Conservation (phyloP, 2,329 filamentous ascomycete genomes). For the Leptodontidium sp. region DNA sequence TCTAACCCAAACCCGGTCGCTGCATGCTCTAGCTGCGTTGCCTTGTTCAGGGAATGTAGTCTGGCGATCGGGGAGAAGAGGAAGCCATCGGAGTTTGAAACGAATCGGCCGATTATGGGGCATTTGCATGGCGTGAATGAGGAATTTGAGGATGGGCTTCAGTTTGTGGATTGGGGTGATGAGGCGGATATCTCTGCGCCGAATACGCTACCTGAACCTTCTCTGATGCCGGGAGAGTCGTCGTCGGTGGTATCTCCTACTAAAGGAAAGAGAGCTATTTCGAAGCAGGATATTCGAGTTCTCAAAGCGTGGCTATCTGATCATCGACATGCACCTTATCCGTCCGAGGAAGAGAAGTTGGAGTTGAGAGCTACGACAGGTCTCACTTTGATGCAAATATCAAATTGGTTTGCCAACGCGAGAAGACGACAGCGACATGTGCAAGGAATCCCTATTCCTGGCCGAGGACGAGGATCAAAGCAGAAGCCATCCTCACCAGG, state of each 20-base stretch:
- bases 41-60: conserved; percentile 16
- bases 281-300: conserved; percentile 19
- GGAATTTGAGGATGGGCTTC: conserved; percentile 14
- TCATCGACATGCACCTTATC: conserved; percentile 18
- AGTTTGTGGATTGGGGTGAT: conserved; percentile 16
- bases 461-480: conserved; percentile 10
- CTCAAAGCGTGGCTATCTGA: conserved; percentile 17
- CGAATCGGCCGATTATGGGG: conserved; percentile 11
- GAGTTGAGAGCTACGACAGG: conserved; percentile 6
- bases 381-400: conserved; percentile 18
- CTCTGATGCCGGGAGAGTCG: neutral
- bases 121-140: conserved; percentile 20
- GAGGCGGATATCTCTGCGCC: conserved; percentile 15
- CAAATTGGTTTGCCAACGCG: conserved; percentile 18
- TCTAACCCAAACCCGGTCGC: conserved; percentile 14
- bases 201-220: neutral
- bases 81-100: conserved; percentile 20
- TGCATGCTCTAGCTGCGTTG: conserved; percentile 19
- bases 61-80: conserved; percentile 16
- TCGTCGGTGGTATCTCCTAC: neutral
- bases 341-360: conserved; percentile 12
- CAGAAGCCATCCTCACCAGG: neutral
- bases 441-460: conserved; percentile 11
- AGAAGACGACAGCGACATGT: conserved; percentile 14
- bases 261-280: conserved; percentile 18